These are phyloP conservation scores for Coprinopsis sp. DNA, from an alignment of 768 basidiomycete genomes.

Conservation along the genomic window DNA sequence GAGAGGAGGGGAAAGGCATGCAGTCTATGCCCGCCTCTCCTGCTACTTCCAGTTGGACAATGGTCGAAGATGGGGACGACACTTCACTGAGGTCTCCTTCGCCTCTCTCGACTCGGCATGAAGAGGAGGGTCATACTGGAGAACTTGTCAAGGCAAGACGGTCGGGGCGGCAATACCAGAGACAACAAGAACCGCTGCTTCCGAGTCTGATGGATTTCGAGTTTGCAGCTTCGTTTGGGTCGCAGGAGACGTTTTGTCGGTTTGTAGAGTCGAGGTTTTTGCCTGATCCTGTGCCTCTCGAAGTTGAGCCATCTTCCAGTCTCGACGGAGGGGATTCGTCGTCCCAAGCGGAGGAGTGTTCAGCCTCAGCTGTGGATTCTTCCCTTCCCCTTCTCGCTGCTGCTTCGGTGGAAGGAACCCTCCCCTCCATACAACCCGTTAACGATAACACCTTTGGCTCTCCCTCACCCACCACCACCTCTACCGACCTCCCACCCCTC, in stretches of 20 bases:
- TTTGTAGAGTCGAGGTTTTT: slow-evolving; percentile 2
- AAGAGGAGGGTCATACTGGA: too few species aligned
- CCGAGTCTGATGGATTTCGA: not conserved
- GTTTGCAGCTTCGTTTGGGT: not conserved
- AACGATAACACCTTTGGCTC: too few species aligned
- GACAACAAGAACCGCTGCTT: not conserved
- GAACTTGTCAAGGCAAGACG: not conserved
- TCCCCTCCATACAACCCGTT: too few species aligned
- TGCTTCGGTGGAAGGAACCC: too few species aligned
- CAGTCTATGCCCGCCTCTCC: not conserved
- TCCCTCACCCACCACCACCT: not conserved
- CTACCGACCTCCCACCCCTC: not conserved
- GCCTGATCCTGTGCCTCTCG: not conserved
- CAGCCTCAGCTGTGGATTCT: too few species aligned
- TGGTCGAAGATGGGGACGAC: not conserved
- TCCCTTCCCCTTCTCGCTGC: too few species aligned
- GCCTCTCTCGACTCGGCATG: too few species aligned
- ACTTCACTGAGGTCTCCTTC: not conserved
- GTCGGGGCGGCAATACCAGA: not conserved
- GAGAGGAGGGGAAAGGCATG: too few species aligned
- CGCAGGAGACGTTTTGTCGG: not conserved
- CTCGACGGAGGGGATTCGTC: not conserved
- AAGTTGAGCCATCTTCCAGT: not conserved
- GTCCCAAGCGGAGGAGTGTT: too few species aligned
- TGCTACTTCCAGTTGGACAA: not conserved